Percentiles rank a stretch among this genome's conserved stretches.
Conservation (phyloP, 257 asterid species). For the Solanum appendiculatum region DNA sequence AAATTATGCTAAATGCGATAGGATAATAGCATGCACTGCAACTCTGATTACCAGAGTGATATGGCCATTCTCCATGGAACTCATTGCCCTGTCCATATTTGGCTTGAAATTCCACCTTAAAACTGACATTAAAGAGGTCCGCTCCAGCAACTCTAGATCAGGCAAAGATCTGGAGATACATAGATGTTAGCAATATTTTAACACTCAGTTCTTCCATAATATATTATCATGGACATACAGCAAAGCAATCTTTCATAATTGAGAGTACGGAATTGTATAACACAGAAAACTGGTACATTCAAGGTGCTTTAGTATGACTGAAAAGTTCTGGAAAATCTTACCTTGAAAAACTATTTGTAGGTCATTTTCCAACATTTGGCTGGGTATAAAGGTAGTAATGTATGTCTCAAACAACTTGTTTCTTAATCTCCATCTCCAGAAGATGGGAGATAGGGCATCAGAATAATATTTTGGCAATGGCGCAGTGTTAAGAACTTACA, state of each 20-base stretch:
- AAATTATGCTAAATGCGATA: neutral
- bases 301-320: neutral
- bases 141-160: conserved; percentile 62
- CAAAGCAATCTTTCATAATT: neutral
- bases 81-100: conserved; percentile 59
- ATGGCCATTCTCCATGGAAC: conserved; percentile 52
- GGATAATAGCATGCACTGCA: neutral
- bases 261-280: neutral
- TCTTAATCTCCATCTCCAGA: neutral
- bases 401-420: neutral
- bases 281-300: neutral
- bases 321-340: neutral
- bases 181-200: neutral
- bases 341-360: neutral
- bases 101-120: conserved; percentile 77
- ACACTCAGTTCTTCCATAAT: neutral
- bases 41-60: conserved; percentile 49
- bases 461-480: neutral
- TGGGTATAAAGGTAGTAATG: neutral
- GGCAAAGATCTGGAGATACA: conserved; percentile 71
- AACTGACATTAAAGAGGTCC: conserved; percentile 44
- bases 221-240: neutral
- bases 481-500: neutral
- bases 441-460: neutral
- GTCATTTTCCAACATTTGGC: neutral